Conservation (phyloP, 495 filamentous ascomycete genomes). For the Symbiotaphrina buchneri region DNA sequence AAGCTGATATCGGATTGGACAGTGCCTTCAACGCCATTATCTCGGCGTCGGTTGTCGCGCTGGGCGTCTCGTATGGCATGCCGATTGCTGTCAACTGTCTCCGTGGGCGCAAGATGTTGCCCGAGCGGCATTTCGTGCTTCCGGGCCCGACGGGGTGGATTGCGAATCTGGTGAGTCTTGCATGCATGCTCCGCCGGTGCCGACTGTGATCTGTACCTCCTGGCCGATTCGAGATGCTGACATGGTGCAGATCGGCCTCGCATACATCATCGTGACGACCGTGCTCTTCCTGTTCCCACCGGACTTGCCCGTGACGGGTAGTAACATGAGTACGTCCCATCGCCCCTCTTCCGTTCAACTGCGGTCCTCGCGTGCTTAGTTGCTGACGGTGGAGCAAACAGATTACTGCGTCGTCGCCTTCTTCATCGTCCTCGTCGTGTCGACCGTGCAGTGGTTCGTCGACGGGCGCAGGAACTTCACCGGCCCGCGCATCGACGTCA, state of each 20-base stretch:
- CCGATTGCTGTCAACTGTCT: too few relatives aligned
- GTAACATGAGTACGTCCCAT: slow-evolving; percentile 41
- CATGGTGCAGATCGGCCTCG: slow-evolving; percentile 28
- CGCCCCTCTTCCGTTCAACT: slow-evolving; percentile 1
- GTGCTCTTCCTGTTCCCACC: slow-evolving; percentile 63
- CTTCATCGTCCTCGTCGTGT: slow-evolving; percentile 41
- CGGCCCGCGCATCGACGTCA: slow-evolving; percentile 31
- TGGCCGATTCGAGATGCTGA: slow-evolving; percentile 2
- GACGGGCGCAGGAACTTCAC: slow-evolving; percentile 51
- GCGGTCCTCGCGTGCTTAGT: background rate
- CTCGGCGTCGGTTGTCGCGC: too few relatives aligned
- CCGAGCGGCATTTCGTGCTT: slow-evolving; percentile 43
- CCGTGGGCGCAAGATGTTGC: too few relatives aligned
- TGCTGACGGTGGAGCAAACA: slow-evolving; percentile 5
- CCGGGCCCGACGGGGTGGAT: slow-evolving; percentile 33
- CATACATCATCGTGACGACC: slow-evolving; percentile 42
- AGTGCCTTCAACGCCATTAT: too few relatives aligned
- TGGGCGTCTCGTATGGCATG: too few relatives aligned
- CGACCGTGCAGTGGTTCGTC: slow-evolving; percentile 43
- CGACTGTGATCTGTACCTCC: too few relatives aligned
- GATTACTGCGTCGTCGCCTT: slow-evolving; percentile 53
- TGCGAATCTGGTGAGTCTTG: slow-evolving; percentile 26
- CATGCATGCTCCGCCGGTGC: too few relatives aligned
- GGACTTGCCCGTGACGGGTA: slow-evolving; percentile 34
- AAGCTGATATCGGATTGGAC: too few relatives aligned